A percentile compares a stretch with the other conserved stretches of the same genome.
These are phyloP conservation scores for Quercus bicolor DNA, from an alignment of 306 rosid genomes.

Conservation along the genomic window DNA sequence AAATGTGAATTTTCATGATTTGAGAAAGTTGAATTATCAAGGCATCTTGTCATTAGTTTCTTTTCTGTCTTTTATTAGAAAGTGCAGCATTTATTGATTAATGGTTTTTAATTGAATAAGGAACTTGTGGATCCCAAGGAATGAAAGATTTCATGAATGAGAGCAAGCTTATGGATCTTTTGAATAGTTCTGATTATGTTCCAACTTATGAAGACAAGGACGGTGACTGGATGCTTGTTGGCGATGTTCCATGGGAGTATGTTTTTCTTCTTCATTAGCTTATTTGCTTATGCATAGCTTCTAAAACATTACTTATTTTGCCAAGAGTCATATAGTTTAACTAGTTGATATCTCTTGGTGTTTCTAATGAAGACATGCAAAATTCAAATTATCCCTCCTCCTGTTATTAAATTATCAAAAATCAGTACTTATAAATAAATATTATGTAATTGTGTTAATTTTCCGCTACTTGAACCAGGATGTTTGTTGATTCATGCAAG, in stretches of 20 bases:
- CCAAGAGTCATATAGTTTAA: rapidly evolving
- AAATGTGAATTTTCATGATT: not conserved
- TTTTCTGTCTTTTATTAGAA: not conserved
- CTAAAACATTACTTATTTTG: no score
- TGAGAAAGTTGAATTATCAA: not conserved
- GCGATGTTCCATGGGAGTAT: constrained; percentile 97
- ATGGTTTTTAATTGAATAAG: constrained; percentile 28
- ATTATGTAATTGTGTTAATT: not conserved
- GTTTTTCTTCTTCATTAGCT: constrained; percentile 12
- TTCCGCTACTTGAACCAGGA: constrained; percentile 37
- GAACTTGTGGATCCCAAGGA: constrained; percentile 81
- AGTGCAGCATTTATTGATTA: not conserved
- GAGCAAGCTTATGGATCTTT: constrained; percentile 79
- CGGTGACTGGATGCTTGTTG: constrained; percentile 98
- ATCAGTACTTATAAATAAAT: not conserved
- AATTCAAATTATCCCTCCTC: no score
- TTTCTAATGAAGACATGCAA: no score
- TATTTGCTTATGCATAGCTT: not conserved
- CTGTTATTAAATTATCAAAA: no score
- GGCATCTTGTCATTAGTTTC: not conserved
- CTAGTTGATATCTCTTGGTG: no score
- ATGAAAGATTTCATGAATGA: constrained; percentile 85
- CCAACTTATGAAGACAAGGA: constrained; percentile 94
- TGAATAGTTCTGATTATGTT: constrained; percentile 76
- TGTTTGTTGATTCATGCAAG: constrained; percentile 95